A percentile compares a stretch with the other conserved stretches of the same genome.
These are phyloP conservation scores for Entomortierella beljakovae DNA, from an alignment of 192 early-diverging fungal genomes.

Conservation along the genomic window DNA sequence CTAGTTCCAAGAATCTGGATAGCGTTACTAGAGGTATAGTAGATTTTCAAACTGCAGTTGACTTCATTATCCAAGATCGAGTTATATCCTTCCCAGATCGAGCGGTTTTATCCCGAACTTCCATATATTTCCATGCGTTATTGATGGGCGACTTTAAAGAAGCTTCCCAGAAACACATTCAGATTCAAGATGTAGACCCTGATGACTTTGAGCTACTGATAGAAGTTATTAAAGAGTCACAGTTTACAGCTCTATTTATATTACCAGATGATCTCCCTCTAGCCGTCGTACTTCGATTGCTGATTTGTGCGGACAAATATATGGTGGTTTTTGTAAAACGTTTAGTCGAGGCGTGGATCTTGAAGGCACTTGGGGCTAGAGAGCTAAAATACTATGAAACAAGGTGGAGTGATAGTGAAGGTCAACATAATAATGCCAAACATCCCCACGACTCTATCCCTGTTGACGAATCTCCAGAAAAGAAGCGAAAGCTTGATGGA, in stretches of 20 bases:
- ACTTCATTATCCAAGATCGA: slow-evolving; percentile 25
- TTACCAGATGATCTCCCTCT: slow-evolving; percentile 40
- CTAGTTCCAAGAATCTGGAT: no score
- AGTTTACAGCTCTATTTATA: slow-evolving; percentile 10
- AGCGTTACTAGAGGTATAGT: no score
- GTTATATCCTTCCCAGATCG: slow-evolving; percentile 26
- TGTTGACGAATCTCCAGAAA: neutral
- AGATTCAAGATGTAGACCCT: slow-evolving; percentile 21
- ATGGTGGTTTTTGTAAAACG: slow-evolving; percentile 31
- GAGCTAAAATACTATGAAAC: slow-evolving; percentile 17
- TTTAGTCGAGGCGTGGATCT: slow-evolving; percentile 35
- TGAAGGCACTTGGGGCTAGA: neutral
- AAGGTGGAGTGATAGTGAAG: slow-evolving; percentile 2
- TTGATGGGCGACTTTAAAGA: slow-evolving; percentile 26
- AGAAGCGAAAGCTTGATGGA: neutral
- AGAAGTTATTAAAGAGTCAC: slow-evolving; percentile 27
- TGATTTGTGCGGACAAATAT: slow-evolving; percentile 38
- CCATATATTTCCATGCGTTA: slow-evolving; percentile 25
- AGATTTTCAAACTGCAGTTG: neutral
- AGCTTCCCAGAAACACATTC: slow-evolving; percentile 22
- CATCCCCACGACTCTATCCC: neutral
- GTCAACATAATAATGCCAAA: neutral
- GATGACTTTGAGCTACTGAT: slow-evolving; percentile 34
- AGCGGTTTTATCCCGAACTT: slow-evolving; percentile 7
- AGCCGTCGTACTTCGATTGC: slow-evolving; percentile 22